phyloP scores from a whole-genome alignment of 768 basidiomycete genomes.

The Podaxis sp. region DNA sequence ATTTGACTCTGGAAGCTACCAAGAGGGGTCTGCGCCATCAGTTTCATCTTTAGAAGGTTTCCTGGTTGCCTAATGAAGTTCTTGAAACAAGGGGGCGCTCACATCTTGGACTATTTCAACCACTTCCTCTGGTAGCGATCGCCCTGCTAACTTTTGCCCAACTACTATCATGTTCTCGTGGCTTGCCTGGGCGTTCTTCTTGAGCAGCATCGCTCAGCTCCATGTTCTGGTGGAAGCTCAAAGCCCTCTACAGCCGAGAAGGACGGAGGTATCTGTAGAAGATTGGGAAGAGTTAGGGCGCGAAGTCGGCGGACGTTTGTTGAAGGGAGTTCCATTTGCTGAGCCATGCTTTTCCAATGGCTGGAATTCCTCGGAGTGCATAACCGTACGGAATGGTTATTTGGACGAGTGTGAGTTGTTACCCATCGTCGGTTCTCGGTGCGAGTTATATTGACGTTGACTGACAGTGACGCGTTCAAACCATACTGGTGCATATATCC shows the following conservation, averaged over 20 bases:
- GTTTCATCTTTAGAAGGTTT: not conserved
- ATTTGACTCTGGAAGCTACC: not conserved
- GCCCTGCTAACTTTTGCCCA: not conserved
- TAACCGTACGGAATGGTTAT: slow-evolving; percentile 11
- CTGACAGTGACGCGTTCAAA: slow-evolving; percentile 14
- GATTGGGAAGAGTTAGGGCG: slow-evolving; percentile 14
- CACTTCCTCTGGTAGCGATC: not conserved
- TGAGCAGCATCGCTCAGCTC: not conserved
- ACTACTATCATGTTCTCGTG: slow-evolving; percentile 1
- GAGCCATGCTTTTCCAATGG: slow-evolving; percentile 17
- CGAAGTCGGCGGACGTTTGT: slow-evolving; percentile 16
- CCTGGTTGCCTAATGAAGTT: not conserved
- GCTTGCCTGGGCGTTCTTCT: not conserved
- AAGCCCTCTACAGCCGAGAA: not conserved
- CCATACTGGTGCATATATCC: slow-evolving; percentile 17
- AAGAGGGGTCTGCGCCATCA: not conserved
- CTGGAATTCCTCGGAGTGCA: slow-evolving; percentile 15
- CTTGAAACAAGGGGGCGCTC: not conserved
- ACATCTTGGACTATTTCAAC: not conserved
- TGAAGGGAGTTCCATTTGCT: slow-evolving; percentile 14
- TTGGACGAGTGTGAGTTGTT: slow-evolving; percentile 15
- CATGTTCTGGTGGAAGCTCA: not conserved
- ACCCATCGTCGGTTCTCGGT: not conserved
- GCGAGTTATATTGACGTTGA: not conserved
- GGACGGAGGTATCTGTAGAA: not conserved